Evolutionary conservation across 306 rosid genomes (phyloP), one percentile per base, ranked within the genome.

Genomic region (Luffa aegyptiaca): DNA sequence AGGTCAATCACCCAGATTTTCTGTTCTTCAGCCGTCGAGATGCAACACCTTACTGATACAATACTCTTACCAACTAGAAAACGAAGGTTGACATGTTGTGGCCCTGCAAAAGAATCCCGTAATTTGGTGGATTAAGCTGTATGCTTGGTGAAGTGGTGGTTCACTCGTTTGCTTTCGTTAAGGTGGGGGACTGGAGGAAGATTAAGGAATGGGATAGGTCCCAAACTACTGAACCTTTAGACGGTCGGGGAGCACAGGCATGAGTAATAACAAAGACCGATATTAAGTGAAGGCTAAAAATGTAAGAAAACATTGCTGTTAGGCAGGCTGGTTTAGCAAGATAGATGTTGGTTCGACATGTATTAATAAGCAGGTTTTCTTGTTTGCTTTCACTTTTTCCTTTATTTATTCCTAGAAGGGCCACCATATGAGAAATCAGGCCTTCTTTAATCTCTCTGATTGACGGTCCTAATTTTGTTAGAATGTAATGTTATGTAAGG

Each of bases 1-100:
- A 86, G 64, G 91, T 86, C 36, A 81, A 56, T 46, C 91, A 80
- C 82, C 91, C 84, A 21, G 96, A 91, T 63, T 85, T 81, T 53
- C 81, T 70, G 69, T 86, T 82, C 83, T 90, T 90, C 11, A 52
- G 78, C 78, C 78, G 63, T 31, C 63, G 59, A 49, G 78, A 75
- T 75, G n/a, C 3, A 49, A 36, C 61, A 35, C 46, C 78, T 52
- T 75, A 52, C 63, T 75, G 46, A 75, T 52, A 4, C 78, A 14
- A 73, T 72, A 45, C 37, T 48, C 51, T 48, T 48, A 72, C 61
- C 59, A 13, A 48, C 59, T 46, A 73, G 61, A 48, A 73, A 48
- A 31, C 26, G 16, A 75, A 75, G 31, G 48, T 33, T 36, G 17
- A 53, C 61, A 4, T 7, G 48, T 9, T 3, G 63, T 75, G 78